Percentiles rank a stretch among this genome's conserved stretches.
phyloP scores from a whole-genome alignment of 1,139 yeast genomes.

The Yarrowia galli region DNA sequence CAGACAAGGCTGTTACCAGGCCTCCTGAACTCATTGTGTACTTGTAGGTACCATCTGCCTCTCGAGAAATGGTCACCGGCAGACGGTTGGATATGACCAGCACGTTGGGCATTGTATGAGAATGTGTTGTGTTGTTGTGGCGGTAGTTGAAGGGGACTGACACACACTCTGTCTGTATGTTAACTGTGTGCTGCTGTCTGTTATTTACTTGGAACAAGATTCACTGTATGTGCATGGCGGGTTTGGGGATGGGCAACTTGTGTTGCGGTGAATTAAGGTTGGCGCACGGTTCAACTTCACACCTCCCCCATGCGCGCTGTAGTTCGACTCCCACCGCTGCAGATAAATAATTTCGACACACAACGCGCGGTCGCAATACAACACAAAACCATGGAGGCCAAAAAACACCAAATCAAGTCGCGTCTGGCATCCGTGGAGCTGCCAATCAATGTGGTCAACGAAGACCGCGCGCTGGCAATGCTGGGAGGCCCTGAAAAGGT shows the following conservation, averaged over 20 bases:
- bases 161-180: background rate
- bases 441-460: slow-evolving; percentile 74
- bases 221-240: slow-evolving; percentile 24
- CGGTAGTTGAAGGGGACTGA: background rate
- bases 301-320: slow-evolving; percentile 19
- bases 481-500: slow-evolving; percentile 71
- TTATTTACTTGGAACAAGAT: slow-evolving; percentile 12
- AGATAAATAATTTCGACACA: slow-evolving; percentile 2
- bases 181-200: background rate
- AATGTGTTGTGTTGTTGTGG: background rate
- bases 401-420: slow-evolving; percentile 72
- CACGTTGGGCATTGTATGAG: slow-evolving; percentile 57
- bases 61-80: slow-evolving; percentile 86
- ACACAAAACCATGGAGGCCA: slow-evolving; percentile 34
- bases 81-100: slow-evolving; percentile 92
- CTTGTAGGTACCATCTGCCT: slow-evolving; percentile 69
- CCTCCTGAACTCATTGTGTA: slow-evolving; percentile 97
- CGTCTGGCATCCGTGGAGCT: slow-evolving; percentile 63
- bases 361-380: background rate
- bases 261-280: slow-evolving; percentile 19
- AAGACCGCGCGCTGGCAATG: slow-evolving; percentile 69
- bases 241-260: slow-evolving; percentile 9
- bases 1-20: slow-evolving; percentile 92
- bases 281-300: background rate
- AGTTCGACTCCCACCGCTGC: slow-evolving; percentile 36